Conservation (phyloP, 2,329 filamentous ascomycete genomes). For the Proliferodiscus dingleyae region DNA sequence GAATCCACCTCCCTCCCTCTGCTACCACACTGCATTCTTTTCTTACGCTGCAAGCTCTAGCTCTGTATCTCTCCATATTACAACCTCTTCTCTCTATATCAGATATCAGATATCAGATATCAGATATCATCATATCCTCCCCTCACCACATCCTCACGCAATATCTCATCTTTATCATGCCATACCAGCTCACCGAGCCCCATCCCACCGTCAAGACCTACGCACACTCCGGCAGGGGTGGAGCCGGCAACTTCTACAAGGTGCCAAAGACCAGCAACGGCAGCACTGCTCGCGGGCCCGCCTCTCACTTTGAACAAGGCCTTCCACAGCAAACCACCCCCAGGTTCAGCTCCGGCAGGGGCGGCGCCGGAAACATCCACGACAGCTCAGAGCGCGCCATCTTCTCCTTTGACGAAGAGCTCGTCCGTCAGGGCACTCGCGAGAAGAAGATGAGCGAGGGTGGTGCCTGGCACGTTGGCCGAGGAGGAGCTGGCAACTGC, state of each 20-base stretch:
- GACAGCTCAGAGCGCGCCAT: slow-evolving; percentile 23
- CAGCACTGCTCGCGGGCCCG: slow-evolving; percentile 24
- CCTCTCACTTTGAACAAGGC: slow-evolving; percentile 25
- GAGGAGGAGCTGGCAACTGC: slow-evolving; percentile 31
- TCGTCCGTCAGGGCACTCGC: slow-evolving; percentile 26
- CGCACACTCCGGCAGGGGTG: slow-evolving; percentile 29
- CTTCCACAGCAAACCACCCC: slow-evolving; percentile 23
- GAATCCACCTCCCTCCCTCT: slow-evolving; percentile 12
- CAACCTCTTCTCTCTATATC: background rate
- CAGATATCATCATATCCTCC: slow-evolving; percentile 1
- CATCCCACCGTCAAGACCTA: slow-evolving; percentile 28
- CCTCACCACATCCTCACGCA: slow-evolving; percentile 11
- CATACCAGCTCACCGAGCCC: slow-evolving; percentile 29
- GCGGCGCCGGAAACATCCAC: slow-evolving; percentile 32
- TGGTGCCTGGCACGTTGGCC: slow-evolving; percentile 26
- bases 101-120: background rate
- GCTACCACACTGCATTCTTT: background rate
- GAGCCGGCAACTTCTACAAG: slow-evolving; percentile 31
- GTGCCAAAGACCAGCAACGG: slow-evolving; percentile 25
- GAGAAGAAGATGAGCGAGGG: slow-evolving; percentile 25
- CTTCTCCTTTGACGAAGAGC: slow-evolving; percentile 32
- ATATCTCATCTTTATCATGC: slow-evolving; percentile 11
- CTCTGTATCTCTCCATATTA: background rate
- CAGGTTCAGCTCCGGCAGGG: slow-evolving; percentile 28
- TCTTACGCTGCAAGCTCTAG: slow-evolving; percentile 11